Base-by-base conservation (phyloP, 371 early-diverging fungal species). In the Mucor velutinosus region DNA sequence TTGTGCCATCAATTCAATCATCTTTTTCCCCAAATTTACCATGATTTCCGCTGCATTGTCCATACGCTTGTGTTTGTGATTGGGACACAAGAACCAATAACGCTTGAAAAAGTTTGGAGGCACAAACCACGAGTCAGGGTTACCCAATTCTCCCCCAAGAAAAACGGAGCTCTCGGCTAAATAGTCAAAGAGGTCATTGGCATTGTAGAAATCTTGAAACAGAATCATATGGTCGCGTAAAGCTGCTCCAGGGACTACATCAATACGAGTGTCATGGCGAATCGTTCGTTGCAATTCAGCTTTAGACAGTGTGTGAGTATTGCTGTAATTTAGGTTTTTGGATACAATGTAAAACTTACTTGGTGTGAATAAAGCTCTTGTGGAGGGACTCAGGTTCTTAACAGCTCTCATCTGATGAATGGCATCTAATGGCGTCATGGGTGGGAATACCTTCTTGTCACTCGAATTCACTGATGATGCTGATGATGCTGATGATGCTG, bases 61-160 rank as follows among this genome's bases (percentile, higher is more conserved):
- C 61, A 74, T 35, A 45, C 81, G 68, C 5, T 72, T 47, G 3
- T 49, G 51, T 33, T 73, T 70, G 47, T 75, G 73, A 32, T 72
- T 78, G 59, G 81, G 78, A 49, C 74, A 74, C 30, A 80, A 64
- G 69, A 74, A 80, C 81, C 81, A 80, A 45, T 76, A 80, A 35
- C 65, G 72, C 21, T 73, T 60, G 11, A 76, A 62, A 41, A 80
- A 80, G 8, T 53, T 58, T 5, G 81, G 81, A 43, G 78, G 76
- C 11, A 76, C 76, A 64, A 76, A 72, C 81, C 81, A 80, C 19
- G 76, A 57, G 39, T 80, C 76, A 17, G 72, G 72, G 49, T 80
- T 78, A 15, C 76, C 81, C 15, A 78, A 58, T 35, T 76, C 73
- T 0, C 81, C 81, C 5, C 81, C 81, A 33, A 80, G 55, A 43